Base-by-base conservation (phyloP, 805 yeast species). In the Schwanniomyces occidentalis region DNA sequence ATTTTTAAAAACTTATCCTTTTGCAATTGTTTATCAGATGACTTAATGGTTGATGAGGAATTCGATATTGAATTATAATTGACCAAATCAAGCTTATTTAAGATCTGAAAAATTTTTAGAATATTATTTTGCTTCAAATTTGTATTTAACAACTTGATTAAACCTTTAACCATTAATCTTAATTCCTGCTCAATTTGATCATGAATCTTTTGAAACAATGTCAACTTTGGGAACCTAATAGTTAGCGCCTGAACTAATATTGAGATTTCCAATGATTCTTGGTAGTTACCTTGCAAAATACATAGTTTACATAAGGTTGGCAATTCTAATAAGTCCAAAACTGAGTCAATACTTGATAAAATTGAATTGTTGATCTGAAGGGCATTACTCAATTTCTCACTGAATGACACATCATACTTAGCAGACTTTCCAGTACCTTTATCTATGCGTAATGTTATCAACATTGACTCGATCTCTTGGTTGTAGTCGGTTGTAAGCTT, bases 301-400 rank as follows among this genome's bases (percentile, higher is more conserved):
- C 97, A 87, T n/a, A 90, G 79, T 30, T 80, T 73, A 21, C 91
- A 80, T 30, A 91, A 57, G 2, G 95, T 73, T 1, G 99, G 97
- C 21, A 93, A 63, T 51, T 87, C 95, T 45, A 91, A 65, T 7
- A 90, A 73, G 48, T 86, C 95, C 41, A 83, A 73, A 8, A 90
- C 69, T 24, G 80, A 76, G 42, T 82, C 89, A 51, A 88, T 73
- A 45, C 84, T 82, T 30, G 72, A 71, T 26, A 80, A 61, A 18
- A 82, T 71, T 4, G 61, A 48, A 40, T 52, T 58, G 35, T 54
- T 55, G 8, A 42, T 41, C 10, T 51, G 38, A 15, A 60, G 48
- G 10, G 60, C 41, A 6, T 37, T 34, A 6, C 41, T 35, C 13
- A 55, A 38, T 24, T 44, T 50, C 9, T 58, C 65, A 21, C 48